Percentiles rank a stretch among this genome's conserved stretches.
Conservation (phyloP, 805 yeast species). For the Starmerella gropengiesseri region DNA sequence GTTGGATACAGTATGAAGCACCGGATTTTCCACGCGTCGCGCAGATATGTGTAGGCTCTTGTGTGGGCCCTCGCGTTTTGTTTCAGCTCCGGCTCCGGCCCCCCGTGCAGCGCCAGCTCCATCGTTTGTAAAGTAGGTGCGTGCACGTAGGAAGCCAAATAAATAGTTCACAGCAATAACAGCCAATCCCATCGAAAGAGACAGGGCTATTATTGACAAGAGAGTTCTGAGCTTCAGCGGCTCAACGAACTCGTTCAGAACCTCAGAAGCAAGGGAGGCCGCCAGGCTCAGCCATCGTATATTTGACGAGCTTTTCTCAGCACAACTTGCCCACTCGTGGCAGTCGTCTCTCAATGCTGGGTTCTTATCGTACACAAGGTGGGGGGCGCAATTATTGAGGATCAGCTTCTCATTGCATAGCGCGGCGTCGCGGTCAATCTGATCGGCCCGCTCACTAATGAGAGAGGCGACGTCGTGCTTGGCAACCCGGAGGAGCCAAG, state of each 20-base stretch:
- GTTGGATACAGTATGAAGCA: background rate
- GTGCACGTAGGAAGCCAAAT: constrained; percentile 21
- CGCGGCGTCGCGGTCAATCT: constrained; percentile 48
- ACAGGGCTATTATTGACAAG: background rate
- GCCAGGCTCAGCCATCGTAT: constrained; percentile 55
- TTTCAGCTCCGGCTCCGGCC: background rate
- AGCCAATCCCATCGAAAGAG: background rate
- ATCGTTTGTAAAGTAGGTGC: constrained; percentile 6
- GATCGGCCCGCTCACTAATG: constrained; percentile 45
- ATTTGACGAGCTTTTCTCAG: constrained; percentile 59
- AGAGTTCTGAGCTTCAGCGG: constrained; percentile 40
- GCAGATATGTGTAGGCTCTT: constrained; percentile 1
- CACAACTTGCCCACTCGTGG: constrained; percentile 67
- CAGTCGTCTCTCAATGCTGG: no score
- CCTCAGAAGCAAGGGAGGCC: constrained; percentile 71
- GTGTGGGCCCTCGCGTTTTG: background rate
- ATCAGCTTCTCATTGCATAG: constrained; percentile 57
- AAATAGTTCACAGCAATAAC: constrained; percentile 16
- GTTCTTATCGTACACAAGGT: constrained; percentile 48
- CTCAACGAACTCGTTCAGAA: constrained; percentile 58
- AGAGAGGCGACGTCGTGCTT: constrained; percentile 58
- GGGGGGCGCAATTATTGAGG: constrained; percentile 51
- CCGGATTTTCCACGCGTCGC: background rate
- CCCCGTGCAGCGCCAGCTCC: background rate
- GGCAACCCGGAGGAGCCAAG: constrained; percentile 40